These are phyloP conservation scores for Crassisporium funariophilum DNA, from an alignment of 768 basidiomycete genomes.

Conservation along the genomic window DNA sequence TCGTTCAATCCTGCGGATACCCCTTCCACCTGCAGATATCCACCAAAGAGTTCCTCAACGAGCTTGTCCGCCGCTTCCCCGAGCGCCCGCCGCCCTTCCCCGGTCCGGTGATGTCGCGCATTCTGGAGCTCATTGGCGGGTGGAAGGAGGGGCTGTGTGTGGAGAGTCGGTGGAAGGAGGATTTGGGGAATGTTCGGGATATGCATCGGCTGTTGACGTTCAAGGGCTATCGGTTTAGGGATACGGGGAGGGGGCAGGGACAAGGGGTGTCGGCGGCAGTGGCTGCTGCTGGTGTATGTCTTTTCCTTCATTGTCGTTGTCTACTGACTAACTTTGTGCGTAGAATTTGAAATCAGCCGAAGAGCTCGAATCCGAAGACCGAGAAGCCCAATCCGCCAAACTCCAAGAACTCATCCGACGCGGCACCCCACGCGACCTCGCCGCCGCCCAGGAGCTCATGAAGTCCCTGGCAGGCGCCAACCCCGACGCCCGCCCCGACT, in stretches of 20 bases:
- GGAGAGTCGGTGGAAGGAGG: constrained; percentile 92
- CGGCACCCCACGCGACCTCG: constrained; percentile 93
- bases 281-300: constrained; percentile 43
- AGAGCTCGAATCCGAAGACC: constrained; percentile 94
- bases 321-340: neutral
- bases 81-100: constrained; percentile 96
- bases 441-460: constrained; percentile 97
- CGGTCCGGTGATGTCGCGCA: constrained; percentile 91
- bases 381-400: constrained; percentile 94
- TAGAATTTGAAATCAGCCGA: constrained; percentile 94
- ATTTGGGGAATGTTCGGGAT: constrained; percentile 94
- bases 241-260: too few species aligned
- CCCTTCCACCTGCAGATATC: constrained; percentile 95
- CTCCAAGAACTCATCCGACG: constrained; percentile 97
- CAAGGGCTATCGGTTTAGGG: constrained; percentile 87
- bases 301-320: neutral
- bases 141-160: constrained; percentile 96
- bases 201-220: constrained; percentile 95
- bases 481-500: constrained; percentile 93
- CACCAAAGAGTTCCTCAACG: constrained; percentile 98
- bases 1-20: constrained; percentile 96
- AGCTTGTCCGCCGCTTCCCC: constrained; percentile 96
- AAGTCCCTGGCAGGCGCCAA: constrained; percentile 93
- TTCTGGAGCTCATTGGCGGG: constrained; percentile 86
- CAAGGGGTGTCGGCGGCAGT: too few species aligned